Conservation (phyloP, 805 yeast genomes). For the Ogataea parapolymorpha region DNA sequence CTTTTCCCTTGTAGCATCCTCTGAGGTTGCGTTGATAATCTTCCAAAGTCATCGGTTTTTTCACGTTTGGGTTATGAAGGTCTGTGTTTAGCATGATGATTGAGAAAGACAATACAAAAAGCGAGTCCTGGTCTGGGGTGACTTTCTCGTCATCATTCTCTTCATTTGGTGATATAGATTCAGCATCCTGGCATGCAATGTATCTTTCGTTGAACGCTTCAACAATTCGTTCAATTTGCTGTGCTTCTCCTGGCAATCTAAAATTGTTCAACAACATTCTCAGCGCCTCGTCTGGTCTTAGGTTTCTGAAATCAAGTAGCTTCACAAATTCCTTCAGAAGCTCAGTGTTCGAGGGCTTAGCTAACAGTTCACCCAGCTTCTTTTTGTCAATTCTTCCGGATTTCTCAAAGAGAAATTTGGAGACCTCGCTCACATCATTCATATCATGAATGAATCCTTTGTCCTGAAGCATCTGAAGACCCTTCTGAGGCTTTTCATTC, state of each 20-base stretch:
- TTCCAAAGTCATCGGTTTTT: slow-evolving; percentile 84
- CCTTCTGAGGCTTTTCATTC: slow-evolving; percentile 76
- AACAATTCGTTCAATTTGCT: slow-evolving; percentile 89
- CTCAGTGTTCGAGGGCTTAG: slow-evolving; percentile 65
- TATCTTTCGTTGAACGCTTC: slow-evolving; percentile 83
- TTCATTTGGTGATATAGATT: slow-evolving; percentile 10
- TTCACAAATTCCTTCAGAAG: slow-evolving; percentile 63
- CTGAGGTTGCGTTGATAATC: slow-evolving; percentile 76
- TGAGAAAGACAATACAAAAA: slow-evolving; percentile 85
- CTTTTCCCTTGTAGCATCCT: slow-evolving; percentile 71
- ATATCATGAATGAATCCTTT: slow-evolving; percentile 55
- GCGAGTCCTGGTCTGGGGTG: slow-evolving; percentile 79
- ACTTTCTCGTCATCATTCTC: slow-evolving; percentile 39
- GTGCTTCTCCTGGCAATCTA: slow-evolving; percentile 96
- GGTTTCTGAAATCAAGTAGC: slow-evolving; percentile 67
- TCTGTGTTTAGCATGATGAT: slow-evolving; percentile 94
- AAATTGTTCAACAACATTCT: slow-evolving; percentile 78
- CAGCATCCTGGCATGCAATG: slow-evolving; percentile 47
- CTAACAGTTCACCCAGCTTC: slow-evolving; percentile 78
- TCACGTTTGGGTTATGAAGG: slow-evolving; percentile 87
- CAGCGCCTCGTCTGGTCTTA: slow-evolving; percentile 91
- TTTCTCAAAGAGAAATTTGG: slow-evolving; percentile 70
- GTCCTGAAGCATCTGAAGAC: slow-evolving; percentile 61
- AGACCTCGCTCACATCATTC: slow-evolving; percentile 58
- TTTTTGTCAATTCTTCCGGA: slow-evolving; percentile 85